Base-by-base conservation (phyloP, 129 eudicot genomes). In the Flaveria bidentis region DNA sequence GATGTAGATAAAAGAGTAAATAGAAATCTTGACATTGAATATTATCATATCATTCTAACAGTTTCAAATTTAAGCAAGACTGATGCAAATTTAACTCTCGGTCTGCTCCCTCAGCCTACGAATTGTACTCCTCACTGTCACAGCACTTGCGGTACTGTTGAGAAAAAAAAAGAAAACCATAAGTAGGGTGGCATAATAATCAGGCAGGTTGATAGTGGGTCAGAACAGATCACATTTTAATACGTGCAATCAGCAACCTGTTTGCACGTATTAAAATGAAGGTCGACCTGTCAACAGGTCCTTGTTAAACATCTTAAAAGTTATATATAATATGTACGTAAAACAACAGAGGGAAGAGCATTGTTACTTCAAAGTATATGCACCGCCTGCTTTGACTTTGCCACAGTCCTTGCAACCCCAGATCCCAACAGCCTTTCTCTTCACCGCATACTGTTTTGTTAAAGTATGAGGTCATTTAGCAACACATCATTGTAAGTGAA, bases 141-240 rank as follows among this genome's bases (percentile, higher is more conserved):
- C 98, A n/a, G 98, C 98, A 85, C 94, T 87, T 22, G 98, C 98
- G 42, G 96, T 93, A 82, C 96, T 92, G 86, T 75, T 42, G 18
- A 16, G 63, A 12, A 26, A 28, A 47, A 74, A 57, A 25, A 2
- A 1, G 30, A 75, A 62, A 36, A 76, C 14, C 60, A 51, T 56
- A 1, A 73, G 76, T 20, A 45, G 25, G 9, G 23, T 7, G 16
- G 4, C 39, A 28, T 5, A 62, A 22, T 22, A n/a, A 23, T 6
- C 12, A 5, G 36, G 10, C 25, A 14, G 36, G 13, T 36, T 36
- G 41, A 0, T 36, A 36, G 41, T 36, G 41, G 8, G 41, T 5
- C 7, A 36, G 41, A 36, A 36, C 41, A 36, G 8, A 36, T 36
- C 41, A 36, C 41, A 5, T 36, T 33, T 36, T 36, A 36, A 36